These are phyloP conservation scores for Micromonas pusilla DNA, from an alignment of 139 green algal species.

Conservation along the genomic window DNA sequence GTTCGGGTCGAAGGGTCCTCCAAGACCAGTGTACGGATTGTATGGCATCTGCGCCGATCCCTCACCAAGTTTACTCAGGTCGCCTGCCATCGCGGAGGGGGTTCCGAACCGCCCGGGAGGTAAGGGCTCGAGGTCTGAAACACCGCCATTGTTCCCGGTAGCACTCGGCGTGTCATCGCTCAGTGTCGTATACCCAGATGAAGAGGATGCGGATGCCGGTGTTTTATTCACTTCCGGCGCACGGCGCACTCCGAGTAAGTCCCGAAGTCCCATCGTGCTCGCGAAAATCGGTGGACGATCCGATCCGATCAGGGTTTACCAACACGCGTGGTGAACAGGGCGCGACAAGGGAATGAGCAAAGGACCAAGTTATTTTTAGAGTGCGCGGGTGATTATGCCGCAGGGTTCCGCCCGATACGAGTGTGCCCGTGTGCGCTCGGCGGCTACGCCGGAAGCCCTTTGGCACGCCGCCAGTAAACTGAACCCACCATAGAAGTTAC, in stretches of 20 bases:
- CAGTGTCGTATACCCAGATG: not conserved
- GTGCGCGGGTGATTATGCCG: too few relatives aligned
- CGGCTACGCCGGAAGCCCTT: too few relatives aligned
- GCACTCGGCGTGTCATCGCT: not conserved
- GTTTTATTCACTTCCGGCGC: not conserved
- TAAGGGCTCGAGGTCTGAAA: not conserved
- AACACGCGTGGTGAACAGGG: too few relatives aligned
- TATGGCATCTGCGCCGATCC: not conserved
- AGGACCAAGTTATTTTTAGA: too few relatives aligned
- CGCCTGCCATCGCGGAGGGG: not conserved
- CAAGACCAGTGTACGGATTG: slow-evolving; percentile 25
- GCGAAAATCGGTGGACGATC: too few relatives aligned
- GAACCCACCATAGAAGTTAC: too few relatives aligned
- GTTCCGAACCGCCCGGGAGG: not conserved
- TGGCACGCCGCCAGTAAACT: too few relatives aligned
- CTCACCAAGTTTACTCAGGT: not conserved
- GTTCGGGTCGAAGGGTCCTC: slow-evolving; percentile 13
- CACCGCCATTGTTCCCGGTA: not conserved
- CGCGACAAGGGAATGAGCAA: too few relatives aligned
- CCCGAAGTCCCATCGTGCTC: slow-evolving; percentile 7
- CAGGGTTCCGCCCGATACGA: too few relatives aligned
- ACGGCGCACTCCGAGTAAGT: slow-evolving; percentile 7
- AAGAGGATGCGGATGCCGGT: not conserved
- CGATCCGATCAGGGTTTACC: too few relatives aligned
- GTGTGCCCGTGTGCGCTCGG: too few relatives aligned